A percentile compares a stretch with the other conserved stretches of the same genome.
These are phyloP conservation scores for Ashbya aceris DNA, from an alignment of 1,139 yeast species.

Conservation along the genomic window DNA sequence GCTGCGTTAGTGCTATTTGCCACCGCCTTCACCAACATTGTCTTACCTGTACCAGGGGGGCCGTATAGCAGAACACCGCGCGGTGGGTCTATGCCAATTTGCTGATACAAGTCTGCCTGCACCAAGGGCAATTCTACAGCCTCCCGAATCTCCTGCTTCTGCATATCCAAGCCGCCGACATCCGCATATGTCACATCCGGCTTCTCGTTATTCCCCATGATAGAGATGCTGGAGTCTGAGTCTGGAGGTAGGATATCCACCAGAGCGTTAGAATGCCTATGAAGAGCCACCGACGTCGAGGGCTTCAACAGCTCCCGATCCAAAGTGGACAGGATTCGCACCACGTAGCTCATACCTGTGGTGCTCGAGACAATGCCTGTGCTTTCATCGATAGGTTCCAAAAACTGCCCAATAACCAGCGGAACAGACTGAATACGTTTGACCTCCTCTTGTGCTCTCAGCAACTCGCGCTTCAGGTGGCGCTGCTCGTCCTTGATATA, in stretches of 20 bases:
- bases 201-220: conserved; percentile 87
- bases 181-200: conserved; percentile 80
- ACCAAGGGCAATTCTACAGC: conserved; percentile 96
- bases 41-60: conserved; percentile 99
- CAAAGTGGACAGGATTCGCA: conserved; percentile 83
- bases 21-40: conserved; percentile 97
- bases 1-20: conserved; percentile 95
- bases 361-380: conserved; percentile 96
- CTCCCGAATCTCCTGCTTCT: conserved; percentile 95
- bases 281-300: conserved; percentile 91
- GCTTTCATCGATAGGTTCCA: conserved; percentile 94
- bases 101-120: conserved; percentile 91
- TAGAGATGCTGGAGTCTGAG: conserved; percentile 93
- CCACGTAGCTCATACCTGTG: conserved; percentile 96
- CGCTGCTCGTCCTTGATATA: conserved; percentile 97
- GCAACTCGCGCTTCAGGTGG: conserved; percentile 84
- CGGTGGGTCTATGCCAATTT: conserved; percentile 98
- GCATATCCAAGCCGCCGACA: conserved; percentile 99
- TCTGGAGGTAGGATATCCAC: conserved; percentile 98
- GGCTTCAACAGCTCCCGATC: conserved; percentile 93
- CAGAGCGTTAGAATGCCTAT: conserved; percentile 95
- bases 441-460: conserved; percentile 97
- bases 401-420: conserved; percentile 92
- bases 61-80: conserved; percentile 95
- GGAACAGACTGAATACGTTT: conserved; percentile 97